A percentile compares a stretch with the other conserved stretches of the same genome.
Evolutionary conservation across 805 yeast genomes (phyloP).

Genomic region (Kuraishia borneana): DNA sequence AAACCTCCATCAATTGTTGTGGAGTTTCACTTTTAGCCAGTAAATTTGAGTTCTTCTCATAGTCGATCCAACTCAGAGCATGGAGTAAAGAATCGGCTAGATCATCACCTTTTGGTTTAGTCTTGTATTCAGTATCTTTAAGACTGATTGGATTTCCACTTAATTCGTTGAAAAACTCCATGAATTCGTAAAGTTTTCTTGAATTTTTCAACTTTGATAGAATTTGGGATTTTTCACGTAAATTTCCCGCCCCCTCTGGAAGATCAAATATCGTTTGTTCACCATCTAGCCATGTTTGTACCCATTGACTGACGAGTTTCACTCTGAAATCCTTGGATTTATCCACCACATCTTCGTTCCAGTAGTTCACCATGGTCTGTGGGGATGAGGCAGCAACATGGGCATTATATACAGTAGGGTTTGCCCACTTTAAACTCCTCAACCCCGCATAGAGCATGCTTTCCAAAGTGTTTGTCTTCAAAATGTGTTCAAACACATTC

Average conservation of each 20-base stretch:
- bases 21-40: no score
- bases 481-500: constrained; percentile 35
- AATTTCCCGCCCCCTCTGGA: neutral
- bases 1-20: no score
- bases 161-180: constrained; percentile 11
- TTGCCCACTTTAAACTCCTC: constrained; percentile 6
- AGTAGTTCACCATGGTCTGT: constrained; percentile 17
- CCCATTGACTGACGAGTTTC: constrained; percentile 15
- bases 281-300: constrained; percentile 5
- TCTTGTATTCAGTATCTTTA: neutral
- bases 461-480: constrained; percentile 44
- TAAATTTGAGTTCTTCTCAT: constrained; percentile 24
- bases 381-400: constrained; percentile 14
- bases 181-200: constrained; percentile 15
- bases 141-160: constrained; percentile 5
- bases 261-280: neutral
- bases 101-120: constrained; percentile 45
- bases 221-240: neutral
- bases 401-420: constrained; percentile 3
- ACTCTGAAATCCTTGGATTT: constrained; percentile 15
- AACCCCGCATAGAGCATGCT: constrained; percentile 25
- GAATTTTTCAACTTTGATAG: constrained; percentile 5
- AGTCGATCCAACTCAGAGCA: constrained; percentile 37
- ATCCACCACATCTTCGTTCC: constrained; percentile 10
- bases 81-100: constrained; percentile 56